phyloP scores from a whole-genome alignment of 192 early-diverging fungal species.

The Coemansia sp. region DNA sequence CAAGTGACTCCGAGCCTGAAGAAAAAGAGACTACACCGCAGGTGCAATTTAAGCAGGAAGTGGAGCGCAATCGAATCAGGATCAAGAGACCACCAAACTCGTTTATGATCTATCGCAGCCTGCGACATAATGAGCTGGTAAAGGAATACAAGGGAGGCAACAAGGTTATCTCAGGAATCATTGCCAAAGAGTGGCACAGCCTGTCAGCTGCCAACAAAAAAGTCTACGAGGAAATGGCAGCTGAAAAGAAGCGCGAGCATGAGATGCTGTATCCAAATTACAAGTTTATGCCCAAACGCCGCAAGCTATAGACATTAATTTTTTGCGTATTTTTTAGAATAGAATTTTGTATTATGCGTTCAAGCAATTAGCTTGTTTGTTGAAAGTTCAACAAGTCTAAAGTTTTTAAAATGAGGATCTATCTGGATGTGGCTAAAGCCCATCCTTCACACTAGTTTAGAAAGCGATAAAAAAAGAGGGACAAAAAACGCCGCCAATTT shows the following conservation, averaged over 20 bases:
- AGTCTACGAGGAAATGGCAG: slow-evolving; percentile 41
- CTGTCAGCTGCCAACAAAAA: slow-evolving; percentile 26
- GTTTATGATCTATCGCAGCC: slow-evolving; percentile 51
- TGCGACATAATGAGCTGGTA: slow-evolving; percentile 47
- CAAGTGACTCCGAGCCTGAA: not conserved
- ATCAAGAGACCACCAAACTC: slow-evolving; percentile 54
- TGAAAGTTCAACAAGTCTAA: no score
- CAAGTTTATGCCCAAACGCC: slow-evolving; percentile 48
- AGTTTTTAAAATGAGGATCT: not conserved
- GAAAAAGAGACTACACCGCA: no score
- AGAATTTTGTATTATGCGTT: no score
- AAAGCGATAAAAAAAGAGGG: slow-evolving; percentile 1
- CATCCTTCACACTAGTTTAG: not conserved
- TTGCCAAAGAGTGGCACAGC: slow-evolving; percentile 46
- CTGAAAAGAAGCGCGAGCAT: slow-evolving; percentile 46
- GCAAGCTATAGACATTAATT: slow-evolving; percentile 12
- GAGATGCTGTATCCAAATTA: slow-evolving; percentile 52
- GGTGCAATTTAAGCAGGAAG: slow-evolving; percentile 8
- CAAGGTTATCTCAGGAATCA: slow-evolving; percentile 48
- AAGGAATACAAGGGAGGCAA: slow-evolving; percentile 46
- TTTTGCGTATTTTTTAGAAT: no score
- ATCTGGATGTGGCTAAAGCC: slow-evolving; percentile 1
- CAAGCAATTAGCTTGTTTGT: no score
- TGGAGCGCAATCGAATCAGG: slow-evolving; percentile 38
- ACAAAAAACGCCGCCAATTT: slow-evolving; percentile 10